Base-by-base conservation (phyloP, 2,329 filamentous ascomycete genomes). In the Byssoonygena ceratinophila region DNA sequence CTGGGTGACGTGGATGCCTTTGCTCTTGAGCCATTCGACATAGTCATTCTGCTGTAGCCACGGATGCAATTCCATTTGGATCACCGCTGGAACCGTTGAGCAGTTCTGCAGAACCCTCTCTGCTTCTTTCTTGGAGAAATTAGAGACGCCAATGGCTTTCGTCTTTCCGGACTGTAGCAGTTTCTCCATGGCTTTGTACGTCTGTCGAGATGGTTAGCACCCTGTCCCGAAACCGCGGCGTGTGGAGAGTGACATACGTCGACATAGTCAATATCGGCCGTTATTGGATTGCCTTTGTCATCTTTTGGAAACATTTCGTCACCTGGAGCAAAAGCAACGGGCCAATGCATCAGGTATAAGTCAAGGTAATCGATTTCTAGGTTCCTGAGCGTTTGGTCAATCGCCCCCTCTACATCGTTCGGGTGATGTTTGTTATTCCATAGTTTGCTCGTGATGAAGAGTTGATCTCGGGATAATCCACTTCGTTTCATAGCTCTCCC, bases 341-440 rank as follows among this genome's bases (percentile, higher is more conserved):
- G 79, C 75, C 76, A 87, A 67, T 85, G 82, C 63, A 88, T 84
- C 54, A 86, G 73, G 65, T 78, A 85, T 9, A 87, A 71, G 63
- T 87, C 83, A 53, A 87, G 71, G 63, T 86, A 85, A 54, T 82
- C 81, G 36, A 82, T 70, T 11, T 74, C 76, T 60, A 85, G 75
- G 61, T 81, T 76, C 63, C 81, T 75, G 49, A 85, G 71, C 39
- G 81, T 81, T 37, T 78, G 74, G 57, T 77, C 73, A 45, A 81
- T 76, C 56, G 81, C 82, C 57, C 76, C 69, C 54, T 77, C 71
- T 14, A 85, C 83, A 60, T 82, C 79, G 60, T 82, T 75, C 0
- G 76, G 76, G 57, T 77, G 73, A 62, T 83, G 79, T 60, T 69
- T 74, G 65, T 80, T 81, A 68, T 82, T 83, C 80, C 80, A 84